A percentile compares a stretch with the other conserved stretches of the same genome.
Evolutionary conservation across 2,329 filamentous ascomycete species (phyloP).

Genomic region (Colletotrichum truncatum): DNA sequence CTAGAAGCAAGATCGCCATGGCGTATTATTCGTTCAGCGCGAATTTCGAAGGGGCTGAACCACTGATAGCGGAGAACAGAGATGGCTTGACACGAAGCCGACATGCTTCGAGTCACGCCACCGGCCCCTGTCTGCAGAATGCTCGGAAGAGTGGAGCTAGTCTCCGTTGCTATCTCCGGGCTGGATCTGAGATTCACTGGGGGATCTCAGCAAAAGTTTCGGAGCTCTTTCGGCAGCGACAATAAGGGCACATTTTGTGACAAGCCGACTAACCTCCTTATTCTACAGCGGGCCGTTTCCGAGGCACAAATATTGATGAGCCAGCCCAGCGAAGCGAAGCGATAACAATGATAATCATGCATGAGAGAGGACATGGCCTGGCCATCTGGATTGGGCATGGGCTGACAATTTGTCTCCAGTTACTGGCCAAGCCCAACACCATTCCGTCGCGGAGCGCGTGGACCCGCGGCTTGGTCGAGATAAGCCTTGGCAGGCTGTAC

Average conservation of each 20-base stretch:
- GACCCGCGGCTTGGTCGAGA: background rate
- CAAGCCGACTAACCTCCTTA: background rate
- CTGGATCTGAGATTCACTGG: slow-evolving; percentile 9
- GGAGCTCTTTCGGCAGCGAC: background rate
- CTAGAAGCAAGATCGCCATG: slow-evolving; percentile 11
- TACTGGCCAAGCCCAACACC: background rate
- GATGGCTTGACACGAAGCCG: background rate
- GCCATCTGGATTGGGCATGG: background rate
- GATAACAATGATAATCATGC: background rate
- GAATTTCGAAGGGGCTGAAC: background rate
- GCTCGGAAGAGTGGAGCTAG: background rate
- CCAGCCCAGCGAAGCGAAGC: background rate
- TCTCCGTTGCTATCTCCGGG: slow-evolving; percentile 16
- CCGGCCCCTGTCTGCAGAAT: slow-evolving; percentile 16
- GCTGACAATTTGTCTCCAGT: background rate
- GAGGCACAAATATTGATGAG: background rate
- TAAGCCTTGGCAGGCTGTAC: background rate
- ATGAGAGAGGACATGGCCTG: background rate
- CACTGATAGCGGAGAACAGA: slow-evolving; percentile 13
- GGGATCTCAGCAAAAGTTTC: slow-evolving; percentile 3
- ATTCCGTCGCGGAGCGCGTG: background rate
- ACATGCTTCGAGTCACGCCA: slow-evolving; percentile 16
- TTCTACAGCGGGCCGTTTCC: background rate
- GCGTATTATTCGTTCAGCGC: background rate
- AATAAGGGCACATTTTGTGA: background rate